Percentiles rank a stretch among this genome's conserved stretches.
Conservation (phyloP, 768 basidiomycete species). For the Basidioascus undulatus region DNA sequence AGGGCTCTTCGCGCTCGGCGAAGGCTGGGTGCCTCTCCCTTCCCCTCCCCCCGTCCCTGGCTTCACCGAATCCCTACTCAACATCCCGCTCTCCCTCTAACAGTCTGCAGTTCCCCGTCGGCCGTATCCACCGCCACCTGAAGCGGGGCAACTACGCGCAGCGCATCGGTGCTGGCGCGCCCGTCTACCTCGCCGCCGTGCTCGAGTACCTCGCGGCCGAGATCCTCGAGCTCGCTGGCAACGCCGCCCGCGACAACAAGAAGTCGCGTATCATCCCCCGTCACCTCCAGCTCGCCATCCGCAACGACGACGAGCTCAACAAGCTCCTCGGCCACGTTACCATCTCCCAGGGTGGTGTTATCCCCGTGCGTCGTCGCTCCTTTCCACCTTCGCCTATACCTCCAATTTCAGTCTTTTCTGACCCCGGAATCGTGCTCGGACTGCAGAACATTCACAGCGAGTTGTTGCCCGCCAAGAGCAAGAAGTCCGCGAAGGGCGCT, state of each 20-base stretch:
- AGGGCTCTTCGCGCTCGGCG: constrained; percentile 41
- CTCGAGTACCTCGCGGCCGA: constrained; percentile 72
- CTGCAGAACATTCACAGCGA: constrained; percentile 32
- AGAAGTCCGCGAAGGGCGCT: constrained; percentile 1
- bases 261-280: constrained; percentile 61
- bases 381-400: constrained; percentile 28
- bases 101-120: constrained; percentile 46
- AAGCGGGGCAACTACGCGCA: constrained; percentile 50
- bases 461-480: constrained; percentile 18
- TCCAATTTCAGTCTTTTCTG: constrained; percentile 2
- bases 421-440: constrained; percentile 48
- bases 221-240: constrained; percentile 61
- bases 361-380: constrained; percentile 1
- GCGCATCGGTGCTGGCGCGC: constrained; percentile 43
- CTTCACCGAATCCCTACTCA: constrained; percentile 3
- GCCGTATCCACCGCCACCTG: constrained; percentile 55
- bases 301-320: constrained; percentile 46
- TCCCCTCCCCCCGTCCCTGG: constrained; percentile 25
- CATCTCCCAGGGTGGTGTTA: not conserved
- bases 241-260: constrained; percentile 49
- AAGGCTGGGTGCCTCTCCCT: constrained; percentile 22
- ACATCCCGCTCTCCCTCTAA: not conserved
- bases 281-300: constrained; percentile 49
- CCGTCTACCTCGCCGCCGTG: constrained; percentile 64
- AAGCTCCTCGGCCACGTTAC: constrained; percentile 25